Base-by-base conservation (phyloP, 495 filamentous ascomycete genomes). In the Melanomma pulvis-pyrius region DNA sequence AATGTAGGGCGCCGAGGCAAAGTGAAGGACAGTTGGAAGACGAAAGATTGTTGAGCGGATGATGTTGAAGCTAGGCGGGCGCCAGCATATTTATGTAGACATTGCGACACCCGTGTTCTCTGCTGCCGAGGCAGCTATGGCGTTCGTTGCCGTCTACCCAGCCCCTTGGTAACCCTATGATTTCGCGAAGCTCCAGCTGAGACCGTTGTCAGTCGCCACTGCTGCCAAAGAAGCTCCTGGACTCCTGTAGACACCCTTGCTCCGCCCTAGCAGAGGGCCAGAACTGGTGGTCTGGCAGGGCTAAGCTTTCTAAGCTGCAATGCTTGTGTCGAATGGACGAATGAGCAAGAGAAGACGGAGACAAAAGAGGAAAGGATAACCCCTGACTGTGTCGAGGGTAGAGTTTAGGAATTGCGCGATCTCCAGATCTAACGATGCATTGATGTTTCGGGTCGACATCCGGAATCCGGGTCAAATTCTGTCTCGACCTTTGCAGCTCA, bases 361-460 rank as follows among this genome's bases (percentile, higher is more conserved):
- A 56, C 29, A 13, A 25, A 19, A 21, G 6, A 39, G 36, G 53
- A 17, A 65, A 41, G 29, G 58, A 29, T 48, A n/a, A 22, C 44
- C 29, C 21, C 29, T 29, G 48, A 9, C 21, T 2, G 8, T 61
- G 64, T 67, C 28, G n/a, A 58, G 41, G 32, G 25, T 30, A 50
- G 50, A 55, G 48, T 61, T 61, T 67, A 58, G 64, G 49, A 32
- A 53, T 49, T 60, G 56, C 64, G 51, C 58, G 57, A 56, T 60
- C 9, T 25, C 17, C 32, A 68, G 59, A 62, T 62, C 49, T 50
- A 59, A 68, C 4, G 32, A 41, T 52, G 65, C 65, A 62, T 61
- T 68, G 47, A 61, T 44, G 65, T 68, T 68, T 68, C 59, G 65
- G 44, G 58, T 57, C 15, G 22, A 22, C 1, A 6, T 39, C 26